phyloP scores from a whole-genome alignment of 225 moss, liverwort and hornwort species.

The Marchantia polymorpha region DNA sequence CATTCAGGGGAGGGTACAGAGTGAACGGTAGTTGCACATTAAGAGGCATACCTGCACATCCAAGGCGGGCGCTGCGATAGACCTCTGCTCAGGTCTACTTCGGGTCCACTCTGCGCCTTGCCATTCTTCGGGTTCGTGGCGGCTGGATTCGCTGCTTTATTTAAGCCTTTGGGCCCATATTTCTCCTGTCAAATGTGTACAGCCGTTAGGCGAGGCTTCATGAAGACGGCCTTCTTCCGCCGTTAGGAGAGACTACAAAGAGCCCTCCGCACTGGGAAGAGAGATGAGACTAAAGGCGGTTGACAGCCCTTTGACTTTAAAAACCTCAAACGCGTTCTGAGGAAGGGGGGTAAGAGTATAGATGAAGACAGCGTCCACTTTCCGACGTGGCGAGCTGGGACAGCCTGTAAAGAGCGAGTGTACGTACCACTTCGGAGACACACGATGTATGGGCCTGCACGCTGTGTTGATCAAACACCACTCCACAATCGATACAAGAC shows the following conservation, averaged over 20 bases:
- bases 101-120: slow-evolving; percentile 33
- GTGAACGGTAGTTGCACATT: too few species aligned
- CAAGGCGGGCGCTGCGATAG: slow-evolving; percentile 72
- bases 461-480: slow-evolving; percentile 82
- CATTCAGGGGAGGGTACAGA: too few species aligned
- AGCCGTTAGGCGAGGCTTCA: not conserved
- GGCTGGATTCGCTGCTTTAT: slow-evolving; percentile 28
- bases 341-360: not conserved
- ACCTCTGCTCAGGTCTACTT: slow-evolving; percentile 58
- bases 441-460: slow-evolving; percentile 90
- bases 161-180: slow-evolving; percentile 73
- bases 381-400: not conserved
- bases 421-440: slow-evolving; percentile 76
- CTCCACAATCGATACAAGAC: slow-evolving; percentile 98
- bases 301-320: not conserved
- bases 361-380: not conserved
- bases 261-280: not conserved
- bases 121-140: slow-evolving; percentile 37
- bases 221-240: not conserved
- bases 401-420: not conserved
- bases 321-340: not conserved
- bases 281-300: not conserved
- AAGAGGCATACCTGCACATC: slow-evolving; percentile 66
- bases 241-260: not conserved
- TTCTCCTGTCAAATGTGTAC: slow-evolving; percentile 58